Base-by-base conservation (phyloP, 805 yeast genomes). In the Kockiozyma suomiensis region DNA sequence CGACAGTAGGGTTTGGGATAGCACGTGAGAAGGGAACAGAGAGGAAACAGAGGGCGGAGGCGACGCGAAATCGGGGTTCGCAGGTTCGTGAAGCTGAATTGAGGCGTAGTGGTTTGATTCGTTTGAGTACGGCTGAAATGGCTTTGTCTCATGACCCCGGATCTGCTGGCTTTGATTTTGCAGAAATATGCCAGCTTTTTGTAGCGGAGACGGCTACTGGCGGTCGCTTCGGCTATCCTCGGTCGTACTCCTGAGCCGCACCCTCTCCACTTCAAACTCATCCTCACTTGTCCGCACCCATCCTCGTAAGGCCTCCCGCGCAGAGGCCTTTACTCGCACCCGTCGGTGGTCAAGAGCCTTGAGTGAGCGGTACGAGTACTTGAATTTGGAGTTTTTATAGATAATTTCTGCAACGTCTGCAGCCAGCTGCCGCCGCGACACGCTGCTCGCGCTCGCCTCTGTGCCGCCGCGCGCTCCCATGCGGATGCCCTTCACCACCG, bases 391-490 rank as follows among this genome's bases (percentile, higher is more conserved):
- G 19, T n/a, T 21, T 15, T 13, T 30, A 4, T 23, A 2, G 26
- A 47, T 25, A 28, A 38, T 17, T n/a, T 7, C 21, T 8, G 42
- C 54, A 8, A 52, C 50, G 38, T 32, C 52, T 32, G 40, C 25
- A n/a, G 54, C 40, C 35, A 54, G 30, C 17, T 42, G 41, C 30
- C 32, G 19, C 32, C 47, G 45, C 43, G 48, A 58, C 59, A 26
- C 46, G 56, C 3, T 17, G 40, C 72, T 69, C 2, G 49, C 54
- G 19, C 69, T 68, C n/a, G 56, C 59, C 13, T 59, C 64, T 10
- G 63, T 30, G 28, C 58, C 56, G 7, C 65, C 56, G 48, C 65
- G 65, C 15, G 65, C 54, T 5, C 73, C 73, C 70, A 69, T 67
- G 40, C 59, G 62, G 19, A 65, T 66, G 2, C 73, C 73, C 25